Evolutionary conservation across 768 basidiomycete species (phyloP), one percentile per base, ranked within the genome.

Genomic region (Butyriboletus loyo): DNA sequence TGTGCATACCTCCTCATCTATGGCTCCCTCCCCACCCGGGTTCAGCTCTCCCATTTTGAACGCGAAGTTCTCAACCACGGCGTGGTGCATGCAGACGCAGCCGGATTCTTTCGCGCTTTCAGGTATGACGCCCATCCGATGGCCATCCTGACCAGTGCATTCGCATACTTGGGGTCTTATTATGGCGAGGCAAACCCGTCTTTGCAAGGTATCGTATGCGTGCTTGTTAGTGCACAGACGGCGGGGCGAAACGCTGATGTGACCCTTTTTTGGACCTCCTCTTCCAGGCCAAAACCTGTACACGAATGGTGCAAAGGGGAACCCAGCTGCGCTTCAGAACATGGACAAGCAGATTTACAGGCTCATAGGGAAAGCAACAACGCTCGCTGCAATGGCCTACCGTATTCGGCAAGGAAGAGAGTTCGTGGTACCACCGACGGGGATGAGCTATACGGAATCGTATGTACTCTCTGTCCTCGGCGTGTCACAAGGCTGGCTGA

Each of bases 281-380:
- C 45, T 53, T 44, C 13, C 54, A 89, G 88, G 89, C 22, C 91
- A 93, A 68, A 83, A 66, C n/a, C 75, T 93, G 37, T 93, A 75
- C 67, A 92, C 87, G 4, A 80, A 78, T 51, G 83, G 83, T 21
- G 82, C 87, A 10, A 80, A 79, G 56, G 85, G 85, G 7, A 80
- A 86, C 66, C 66, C 74, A 27, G 76, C 66, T 0, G 90, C 89
- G 4, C 78, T 95, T 7, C 84, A 78, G 25, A 75, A 82, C 41
- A 90, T 96, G 87, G 93, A 95, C 69, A 92, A 91, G 75, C 93
- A 95, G 68, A 93, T 95, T 38, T 92, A 85, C 67, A 77, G 92
- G 58, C 72, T 94, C 6, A 88, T 93, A 47, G 92, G 93, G 38
- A 95, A 94, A 66, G 86, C 88, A 9, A 92, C 88, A 6, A 92